Conservation (phyloP, 768 basidiomycete genomes). For the Dentipellis fragilis region DNA sequence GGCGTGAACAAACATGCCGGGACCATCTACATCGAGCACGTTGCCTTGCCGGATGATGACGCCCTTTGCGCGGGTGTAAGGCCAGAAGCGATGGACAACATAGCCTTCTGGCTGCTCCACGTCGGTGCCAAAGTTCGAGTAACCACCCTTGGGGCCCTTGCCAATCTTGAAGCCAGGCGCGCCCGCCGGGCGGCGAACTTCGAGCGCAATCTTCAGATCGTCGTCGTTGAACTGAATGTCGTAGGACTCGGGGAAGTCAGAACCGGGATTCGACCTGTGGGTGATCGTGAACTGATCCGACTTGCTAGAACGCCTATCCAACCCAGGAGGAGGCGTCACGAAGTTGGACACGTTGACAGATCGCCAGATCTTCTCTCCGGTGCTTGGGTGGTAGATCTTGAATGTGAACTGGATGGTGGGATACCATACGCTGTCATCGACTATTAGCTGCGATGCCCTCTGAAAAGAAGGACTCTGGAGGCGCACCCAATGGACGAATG, state of each 20-base stretch:
- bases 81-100: conserved; percentile 90
- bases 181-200: conserved; percentile 55
- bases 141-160: conserved; percentile 78
- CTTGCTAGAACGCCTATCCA: conserved; percentile 82
- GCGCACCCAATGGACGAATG: conserved; percentile 84
- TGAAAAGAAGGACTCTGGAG: conserved; percentile 5
- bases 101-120: conserved; percentile 65
- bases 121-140: conserved; percentile 78
- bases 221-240: conserved; percentile 68
- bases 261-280: conserved; percentile 43
- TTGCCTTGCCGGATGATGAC: conserved; percentile 58
- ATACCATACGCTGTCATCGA: conserved; percentile 65
- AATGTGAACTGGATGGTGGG: conserved; percentile 91
- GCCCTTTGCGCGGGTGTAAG: conserved; percentile 52
- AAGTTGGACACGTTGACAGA: conserved; percentile 81
- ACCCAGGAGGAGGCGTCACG: conserved; percentile 57
- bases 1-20: conserved; percentile 87
- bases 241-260: conserved; percentile 68
- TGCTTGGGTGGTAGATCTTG: conserved; percentile 77
- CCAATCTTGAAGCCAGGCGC: conserved; percentile 89
- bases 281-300: conserved; percentile 78
- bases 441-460: not conserved
- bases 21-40: conserved; percentile 44
- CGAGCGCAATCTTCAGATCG: conserved; percentile 74
- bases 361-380: conserved; percentile 71